Conservation (phyloP, 2,329 filamentous ascomycete genomes). For the Pyrenophora graminea region DNA sequence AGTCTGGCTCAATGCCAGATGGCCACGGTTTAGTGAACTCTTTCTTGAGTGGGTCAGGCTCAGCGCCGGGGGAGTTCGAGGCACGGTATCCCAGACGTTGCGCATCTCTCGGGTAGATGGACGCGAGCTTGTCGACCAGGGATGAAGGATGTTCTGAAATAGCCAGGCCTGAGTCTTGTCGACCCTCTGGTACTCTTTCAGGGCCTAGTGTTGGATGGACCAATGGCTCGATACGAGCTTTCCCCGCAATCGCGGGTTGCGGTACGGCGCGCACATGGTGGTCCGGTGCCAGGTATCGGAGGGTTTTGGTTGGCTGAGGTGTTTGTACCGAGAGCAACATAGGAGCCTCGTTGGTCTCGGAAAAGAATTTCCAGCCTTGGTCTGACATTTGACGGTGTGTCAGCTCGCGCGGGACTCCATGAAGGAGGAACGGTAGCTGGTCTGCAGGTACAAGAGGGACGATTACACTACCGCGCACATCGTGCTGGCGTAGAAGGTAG, state of each 20-base stretch:
- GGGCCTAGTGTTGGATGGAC: background rate
- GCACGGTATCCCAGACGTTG: constrained; percentile 32
- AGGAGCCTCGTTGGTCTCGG: constrained; percentile 18
- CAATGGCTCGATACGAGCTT: background rate
- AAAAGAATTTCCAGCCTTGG: constrained; percentile 32
- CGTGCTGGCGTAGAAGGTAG: constrained; percentile 43
- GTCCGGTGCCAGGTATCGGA: constrained; percentile 25
- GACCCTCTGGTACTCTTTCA: background rate
- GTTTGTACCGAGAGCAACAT: constrained; percentile 13
- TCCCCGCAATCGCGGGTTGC: background rate
- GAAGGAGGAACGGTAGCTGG: constrained; percentile 49
- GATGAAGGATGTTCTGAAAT: constrained; percentile 5
- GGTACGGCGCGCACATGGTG: constrained; percentile 17
- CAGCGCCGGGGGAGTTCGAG: constrained; percentile 44
- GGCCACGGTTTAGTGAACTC: constrained; percentile 82
- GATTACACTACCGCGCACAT: constrained; percentile 24
- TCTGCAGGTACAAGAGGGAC: constrained; percentile 51
- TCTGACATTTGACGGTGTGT: constrained; percentile 30
- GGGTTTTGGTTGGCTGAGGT: background rate
- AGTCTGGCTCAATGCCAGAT: constrained; percentile 47
- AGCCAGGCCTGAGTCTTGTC: background rate
- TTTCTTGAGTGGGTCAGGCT: constrained; percentile 61
- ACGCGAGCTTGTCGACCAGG: constrained; percentile 32
- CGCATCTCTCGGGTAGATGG: constrained; percentile 31
- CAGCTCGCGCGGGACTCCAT: constrained; percentile 44